Percentiles rank a stretch among this genome's conserved stretches.
Evolutionary conservation across 192 early-diverging fungal genomes (phyloP).

Genomic region (Coemansia sp.): DNA sequence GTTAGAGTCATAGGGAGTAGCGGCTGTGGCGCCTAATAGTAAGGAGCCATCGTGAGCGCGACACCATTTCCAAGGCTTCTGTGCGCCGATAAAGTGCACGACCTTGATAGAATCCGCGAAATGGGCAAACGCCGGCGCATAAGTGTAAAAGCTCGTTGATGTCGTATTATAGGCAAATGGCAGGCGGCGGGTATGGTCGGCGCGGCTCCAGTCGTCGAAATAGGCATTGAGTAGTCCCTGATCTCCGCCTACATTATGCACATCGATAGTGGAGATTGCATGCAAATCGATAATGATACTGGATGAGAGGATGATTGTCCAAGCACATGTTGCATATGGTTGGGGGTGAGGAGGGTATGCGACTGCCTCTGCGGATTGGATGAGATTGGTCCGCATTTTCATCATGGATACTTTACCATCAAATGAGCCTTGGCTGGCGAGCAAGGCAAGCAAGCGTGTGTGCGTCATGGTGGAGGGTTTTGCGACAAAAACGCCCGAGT

Average conservation of each 20-base stretch:
- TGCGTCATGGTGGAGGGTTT: constrained; percentile 50
- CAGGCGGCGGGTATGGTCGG: constrained; percentile 64
- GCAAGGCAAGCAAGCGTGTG: constrained; percentile 45
- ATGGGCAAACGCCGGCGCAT: constrained; percentile 79
- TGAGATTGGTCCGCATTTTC: neutral
- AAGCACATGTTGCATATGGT: constrained; percentile 9
- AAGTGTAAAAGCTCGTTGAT: constrained; percentile 50
- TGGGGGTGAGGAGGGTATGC: neutral
- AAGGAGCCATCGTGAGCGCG: constrained; percentile 29
- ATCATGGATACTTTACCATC: constrained; percentile 67
- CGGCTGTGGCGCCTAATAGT: constrained; percentile 26
- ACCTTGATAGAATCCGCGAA: constrained; percentile 71
- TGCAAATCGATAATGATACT: neutral
- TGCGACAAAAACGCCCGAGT: constrained; percentile 84
- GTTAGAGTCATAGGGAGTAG: constrained; percentile 9
- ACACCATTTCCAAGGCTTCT: constrained; percentile 80
- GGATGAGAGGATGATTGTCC: neutral
- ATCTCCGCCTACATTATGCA: constrained; percentile 72
- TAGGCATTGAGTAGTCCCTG: constrained; percentile 91
- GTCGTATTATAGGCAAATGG: constrained; percentile 85
- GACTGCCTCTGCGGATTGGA: neutral
- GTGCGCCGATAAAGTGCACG: constrained; percentile 85
- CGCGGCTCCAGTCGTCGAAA: constrained; percentile 78
- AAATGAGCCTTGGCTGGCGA: constrained; percentile 64
- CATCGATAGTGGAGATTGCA: constrained; percentile 7